Evolutionary conservation across 257 asterid species (phyloP).

Genomic region (Ocimum tenuiflorum): DNA sequence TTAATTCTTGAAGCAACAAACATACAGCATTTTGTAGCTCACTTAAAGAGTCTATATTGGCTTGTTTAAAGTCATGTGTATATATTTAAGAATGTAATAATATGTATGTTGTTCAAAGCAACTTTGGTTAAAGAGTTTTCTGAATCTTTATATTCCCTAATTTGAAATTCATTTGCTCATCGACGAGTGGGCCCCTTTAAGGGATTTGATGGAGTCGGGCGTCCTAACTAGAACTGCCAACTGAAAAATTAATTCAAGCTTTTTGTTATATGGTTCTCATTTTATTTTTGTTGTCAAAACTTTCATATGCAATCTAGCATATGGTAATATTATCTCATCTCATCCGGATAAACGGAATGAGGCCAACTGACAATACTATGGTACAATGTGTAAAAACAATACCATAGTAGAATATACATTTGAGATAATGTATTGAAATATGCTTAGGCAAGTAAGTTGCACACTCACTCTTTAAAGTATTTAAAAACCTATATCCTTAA

Average conservation of each 20-base stretch:
- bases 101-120: background rate
- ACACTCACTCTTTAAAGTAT: background rate
- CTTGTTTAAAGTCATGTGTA: background rate
- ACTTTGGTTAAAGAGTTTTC: background rate
- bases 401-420: background rate
- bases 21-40: background rate
- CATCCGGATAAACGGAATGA: background rate
- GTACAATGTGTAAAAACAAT: background rate
- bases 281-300: background rate
- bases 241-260: background rate
- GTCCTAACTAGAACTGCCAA: background rate
- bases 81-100: background rate
- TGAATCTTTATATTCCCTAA: background rate
- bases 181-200: background rate
- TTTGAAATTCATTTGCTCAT: background rate
- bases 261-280: background rate
- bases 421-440: background rate
- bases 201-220: background rate
- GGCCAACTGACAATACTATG: background rate
- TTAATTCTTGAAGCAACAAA: background rate
- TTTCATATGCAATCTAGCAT: background rate
- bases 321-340: slow-evolving; percentile 5
- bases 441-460: background rate
- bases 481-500: background rate
- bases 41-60: background rate